Evolutionary conservation across 1,139 yeast species (phyloP).

Genomic region (Yamadazyma siamensis): DNA sequence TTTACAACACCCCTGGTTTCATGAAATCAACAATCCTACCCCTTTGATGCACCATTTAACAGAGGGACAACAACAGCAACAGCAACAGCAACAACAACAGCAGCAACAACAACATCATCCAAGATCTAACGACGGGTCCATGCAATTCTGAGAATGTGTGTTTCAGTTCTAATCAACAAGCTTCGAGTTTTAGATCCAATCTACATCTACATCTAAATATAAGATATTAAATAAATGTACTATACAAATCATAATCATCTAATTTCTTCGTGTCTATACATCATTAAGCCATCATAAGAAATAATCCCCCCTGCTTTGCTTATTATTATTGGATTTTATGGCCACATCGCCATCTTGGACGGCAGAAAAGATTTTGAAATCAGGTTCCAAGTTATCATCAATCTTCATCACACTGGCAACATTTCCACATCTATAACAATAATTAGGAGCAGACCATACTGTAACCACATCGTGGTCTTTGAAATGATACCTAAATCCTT

Average conservation of each 20-base stretch:
- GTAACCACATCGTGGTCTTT: constrained; percentile 94
- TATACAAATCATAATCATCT: constrained; percentile 13
- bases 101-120: constrained; percentile 6
- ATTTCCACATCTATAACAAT: constrained; percentile 96
- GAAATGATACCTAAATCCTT: constrained; percentile 94
- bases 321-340: constrained; percentile 63
- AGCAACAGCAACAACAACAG: constrained; percentile 8
- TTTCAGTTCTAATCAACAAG: constrained; percentile 1
- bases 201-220: no score
- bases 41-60: constrained; percentile 33
- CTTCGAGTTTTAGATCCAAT: no score
- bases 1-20: constrained; percentile 93
- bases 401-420: constrained; percentile 98
- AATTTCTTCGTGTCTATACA: constrained; percentile 3
- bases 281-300: constrained; percentile 47
- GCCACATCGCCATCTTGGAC: constrained; percentile 86
- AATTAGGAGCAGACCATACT: constrained; percentile 98
- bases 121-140: no score
- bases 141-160: no score
- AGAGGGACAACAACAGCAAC: constrained; percentile 21
- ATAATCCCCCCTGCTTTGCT: constrained; percentile 80
- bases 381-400: constrained; percentile 81
- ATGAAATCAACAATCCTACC: constrained; percentile 57
- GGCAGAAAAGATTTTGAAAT: constrained; percentile 91
- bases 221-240: constrained; percentile 9